Evolutionary conservation across 345 rosid species (phyloP).

Genomic region (Brassica juncea): DNA sequence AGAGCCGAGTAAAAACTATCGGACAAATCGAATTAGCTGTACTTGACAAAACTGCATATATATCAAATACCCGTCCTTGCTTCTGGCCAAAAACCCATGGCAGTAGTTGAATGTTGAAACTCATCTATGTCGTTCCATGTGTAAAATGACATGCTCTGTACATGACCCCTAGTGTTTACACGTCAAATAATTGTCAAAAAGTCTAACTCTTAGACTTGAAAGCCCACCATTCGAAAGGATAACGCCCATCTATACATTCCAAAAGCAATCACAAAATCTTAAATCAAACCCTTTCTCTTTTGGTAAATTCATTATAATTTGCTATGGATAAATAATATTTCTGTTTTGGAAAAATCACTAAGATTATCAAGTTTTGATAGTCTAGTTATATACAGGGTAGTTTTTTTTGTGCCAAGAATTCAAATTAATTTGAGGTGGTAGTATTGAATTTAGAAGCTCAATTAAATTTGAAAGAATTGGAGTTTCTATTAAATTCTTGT

Average conservation of each 20-base stretch:
- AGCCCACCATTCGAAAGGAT: not conserved
- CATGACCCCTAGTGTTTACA: not conserved
- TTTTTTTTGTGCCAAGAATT: too few species aligned
- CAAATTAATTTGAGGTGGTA: too few species aligned
- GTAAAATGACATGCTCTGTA: not conserved
- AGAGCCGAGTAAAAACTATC: not conserved
- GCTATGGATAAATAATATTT: not conserved
- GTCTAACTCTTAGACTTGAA: not conserved
- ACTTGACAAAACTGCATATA: not conserved
- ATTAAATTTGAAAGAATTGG: too few species aligned
- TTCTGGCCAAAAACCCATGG: slow-evolving; percentile 2
- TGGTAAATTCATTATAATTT: not conserved
- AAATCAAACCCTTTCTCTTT: not conserved
- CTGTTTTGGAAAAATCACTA: too few species aligned
- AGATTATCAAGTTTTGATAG: too few species aligned
- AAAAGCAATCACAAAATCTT: not conserved
- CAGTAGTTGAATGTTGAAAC: not conserved
- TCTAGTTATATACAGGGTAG: too few species aligned
- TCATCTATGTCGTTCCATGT: not conserved
- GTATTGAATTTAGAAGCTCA: too few species aligned
- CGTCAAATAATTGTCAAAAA: not conserved
- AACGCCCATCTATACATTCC: not conserved
- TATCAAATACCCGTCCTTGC: slow-evolving; percentile 5
- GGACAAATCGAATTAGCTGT: not conserved
- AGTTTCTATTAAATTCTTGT: too few species aligned